These are phyloP conservation scores for Sugiyamaella pinicola DNA, from an alignment of 1,139 yeast genomes.

Conservation along the genomic window DNA sequence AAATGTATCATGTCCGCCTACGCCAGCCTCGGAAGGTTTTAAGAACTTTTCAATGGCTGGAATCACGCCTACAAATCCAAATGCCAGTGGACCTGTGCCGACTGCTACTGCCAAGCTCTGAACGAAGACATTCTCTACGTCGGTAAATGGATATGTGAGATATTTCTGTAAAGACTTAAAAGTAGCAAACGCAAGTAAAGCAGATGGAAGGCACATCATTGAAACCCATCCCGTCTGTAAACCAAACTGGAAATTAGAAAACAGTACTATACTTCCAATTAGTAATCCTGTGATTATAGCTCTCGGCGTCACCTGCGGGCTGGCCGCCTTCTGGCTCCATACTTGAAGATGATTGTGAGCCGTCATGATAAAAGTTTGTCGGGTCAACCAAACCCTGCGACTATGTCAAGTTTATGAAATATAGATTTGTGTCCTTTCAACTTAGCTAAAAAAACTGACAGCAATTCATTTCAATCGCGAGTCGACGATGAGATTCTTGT, in stretches of 20 bases:
- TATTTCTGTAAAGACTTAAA: constrained; percentile 56
- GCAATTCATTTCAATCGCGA: no score
- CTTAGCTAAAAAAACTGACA: no score
- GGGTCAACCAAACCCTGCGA: no score
- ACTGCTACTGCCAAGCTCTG: constrained; percentile 95
- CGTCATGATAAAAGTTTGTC: not conserved
- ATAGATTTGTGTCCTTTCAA: no score
- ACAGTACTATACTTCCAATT: constrained; percentile 78
- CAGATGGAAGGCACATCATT: constrained; percentile 98
- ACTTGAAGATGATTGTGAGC: constrained; percentile 11
- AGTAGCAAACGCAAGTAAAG: constrained; percentile 79
- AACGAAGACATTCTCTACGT: constrained; percentile 88
- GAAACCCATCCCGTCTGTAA: constrained; percentile 98
- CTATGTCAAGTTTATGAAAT: no score
- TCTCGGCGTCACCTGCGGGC: constrained; percentile 64
- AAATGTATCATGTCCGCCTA: constrained; percentile 2
- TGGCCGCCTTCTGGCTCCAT: constrained; percentile 26
- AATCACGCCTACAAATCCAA: constrained; percentile 92
- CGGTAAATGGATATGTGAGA: constrained; percentile 62
- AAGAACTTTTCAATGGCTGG: constrained; percentile 94
- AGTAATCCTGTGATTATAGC: constrained; percentile 71
- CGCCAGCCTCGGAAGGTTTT: constrained; percentile 75
- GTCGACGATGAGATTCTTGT: no score
- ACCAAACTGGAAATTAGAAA: constrained; percentile 94
- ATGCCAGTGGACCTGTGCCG: constrained; percentile 95